Percentiles rank a stretch among this genome's conserved stretches.
Evolutionary conservation across 176 grass and related monocot species (phyloP).

Genomic region (Ensete ventricosum): DNA sequence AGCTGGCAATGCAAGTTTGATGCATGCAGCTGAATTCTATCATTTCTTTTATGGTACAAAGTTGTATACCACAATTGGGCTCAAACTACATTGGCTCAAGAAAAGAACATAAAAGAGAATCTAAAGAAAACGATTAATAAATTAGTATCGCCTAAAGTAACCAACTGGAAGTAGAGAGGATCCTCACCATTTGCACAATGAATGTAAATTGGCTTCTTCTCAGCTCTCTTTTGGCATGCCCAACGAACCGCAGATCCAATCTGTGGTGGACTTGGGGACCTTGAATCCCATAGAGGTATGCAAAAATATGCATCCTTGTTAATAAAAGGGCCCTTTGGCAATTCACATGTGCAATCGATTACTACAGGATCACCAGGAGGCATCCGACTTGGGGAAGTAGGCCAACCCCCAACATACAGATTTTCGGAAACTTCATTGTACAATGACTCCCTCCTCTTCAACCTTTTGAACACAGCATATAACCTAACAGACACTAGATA

Average conservation of each 20-base stretch:
- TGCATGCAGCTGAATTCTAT: not conserved
- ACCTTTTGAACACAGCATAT: slow-evolving; percentile 56
- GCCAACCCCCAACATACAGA: slow-evolving; percentile 84
- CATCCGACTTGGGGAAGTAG: slow-evolving; percentile 56
- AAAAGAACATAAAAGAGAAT: not conserved
- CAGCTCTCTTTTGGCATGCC: slow-evolving; percentile 52
- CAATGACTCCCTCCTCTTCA: slow-evolving; percentile 60
- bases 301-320: slow-evolving; percentile 59
- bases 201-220: slow-evolving; percentile 65
- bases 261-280: slow-evolving; percentile 58
- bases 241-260: slow-evolving; percentile 72
- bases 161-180: not conserved
- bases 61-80: not conserved
- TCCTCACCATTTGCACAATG: slow-evolving; percentile 86
- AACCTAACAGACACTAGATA: slow-evolving; percentile 59
- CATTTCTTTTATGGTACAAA: not conserved
- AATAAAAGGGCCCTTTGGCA: slow-evolving; percentile 53
- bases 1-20: not conserved
- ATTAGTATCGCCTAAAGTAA: not conserved
- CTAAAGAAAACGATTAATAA: not conserved
- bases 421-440: slow-evolving; percentile 71
- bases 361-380: slow-evolving; percentile 63
- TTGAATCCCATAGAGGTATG: slow-evolving; percentile 72
- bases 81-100: not conserved
- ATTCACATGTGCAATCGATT: slow-evolving; percentile 91